Evolutionary conservation across 176 grass and related monocot species (phyloP).

Genomic region (Echinochloa phyllopogon): DNA sequence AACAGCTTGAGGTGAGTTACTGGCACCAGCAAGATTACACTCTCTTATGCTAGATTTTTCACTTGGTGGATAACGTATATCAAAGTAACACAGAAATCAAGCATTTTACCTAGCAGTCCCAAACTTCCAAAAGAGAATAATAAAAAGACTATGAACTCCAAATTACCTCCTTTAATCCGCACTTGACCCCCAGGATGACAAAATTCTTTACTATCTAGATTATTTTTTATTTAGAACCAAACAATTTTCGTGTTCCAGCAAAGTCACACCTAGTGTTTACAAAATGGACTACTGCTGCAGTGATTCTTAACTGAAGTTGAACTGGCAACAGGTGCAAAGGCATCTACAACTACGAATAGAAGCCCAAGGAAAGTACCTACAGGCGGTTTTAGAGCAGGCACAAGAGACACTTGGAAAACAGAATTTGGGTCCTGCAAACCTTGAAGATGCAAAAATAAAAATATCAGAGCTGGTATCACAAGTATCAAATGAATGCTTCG

Average conservation of each 20-base stretch:
- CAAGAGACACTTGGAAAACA: slow-evolving; percentile 91
- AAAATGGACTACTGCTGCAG: slow-evolving; percentile 23
- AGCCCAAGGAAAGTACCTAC: slow-evolving; percentile 92
- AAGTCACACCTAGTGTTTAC: slow-evolving; percentile 35
- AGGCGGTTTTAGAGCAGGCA: slow-evolving; percentile 93
- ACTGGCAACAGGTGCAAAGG: slow-evolving; percentile 74
- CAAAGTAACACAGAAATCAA: slow-evolving; percentile 30
- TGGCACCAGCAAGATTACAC: slow-evolving; percentile 18
- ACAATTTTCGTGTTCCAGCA: not conserved
- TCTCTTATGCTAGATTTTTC: slow-evolving; percentile 18
- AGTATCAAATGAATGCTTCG: slow-evolving; percentile 79
- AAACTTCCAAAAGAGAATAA: not conserved
- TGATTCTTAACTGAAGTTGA: slow-evolving; percentile 43
- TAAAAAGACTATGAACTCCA: not conserved
- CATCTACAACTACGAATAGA: slow-evolving; percentile 91
- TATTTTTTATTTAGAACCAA: slow-evolving; percentile 15
- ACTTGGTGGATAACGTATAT: slow-evolving; percentile 31
- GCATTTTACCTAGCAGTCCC: not conserved
- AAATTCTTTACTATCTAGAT: slow-evolving; percentile 19
- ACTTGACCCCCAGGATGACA: not conserved
- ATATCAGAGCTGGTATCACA: slow-evolving; percentile 73
- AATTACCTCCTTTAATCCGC: not conserved
- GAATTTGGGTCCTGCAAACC: slow-evolving; percentile 60
- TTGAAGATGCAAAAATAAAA: slow-evolving; percentile 81
- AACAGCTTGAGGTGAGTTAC: slow-evolving; percentile 86